Conservation (phyloP, 2,329 filamentous ascomycete genomes). For the Cladosporium phlei region DNA sequence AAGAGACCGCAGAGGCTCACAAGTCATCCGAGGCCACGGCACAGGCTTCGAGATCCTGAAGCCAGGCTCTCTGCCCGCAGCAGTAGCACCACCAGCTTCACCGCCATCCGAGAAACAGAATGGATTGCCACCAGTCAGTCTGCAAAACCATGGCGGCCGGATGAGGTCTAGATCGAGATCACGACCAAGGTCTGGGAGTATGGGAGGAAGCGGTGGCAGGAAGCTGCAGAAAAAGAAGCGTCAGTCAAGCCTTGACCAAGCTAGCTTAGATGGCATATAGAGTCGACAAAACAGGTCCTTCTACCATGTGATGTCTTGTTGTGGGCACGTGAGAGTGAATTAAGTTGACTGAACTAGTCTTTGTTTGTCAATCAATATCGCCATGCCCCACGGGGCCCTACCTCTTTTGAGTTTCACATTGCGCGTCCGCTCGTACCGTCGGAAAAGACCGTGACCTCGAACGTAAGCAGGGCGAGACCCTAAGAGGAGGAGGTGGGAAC, state of each 20-base stretch:
- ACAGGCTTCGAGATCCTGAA: conserved; percentile 34
- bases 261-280: not conserved
- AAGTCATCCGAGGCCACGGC: conserved; percentile 30
- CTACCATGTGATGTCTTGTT: too few relatives aligned
- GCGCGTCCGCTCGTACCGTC: too few relatives aligned
- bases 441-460: too few relatives aligned
- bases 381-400: too few relatives aligned
- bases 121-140: conserved; percentile 25
- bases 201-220: conserved; percentile 12
- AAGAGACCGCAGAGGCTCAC: conserved; percentile 16
- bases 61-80: conserved; percentile 28
- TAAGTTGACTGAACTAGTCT: too few relatives aligned
- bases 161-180: too few relatives aligned
- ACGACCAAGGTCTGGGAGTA: conserved; percentile 8
- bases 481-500: too few relatives aligned
- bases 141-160: conserved; percentile 27
- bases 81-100: conserved; percentile 11
- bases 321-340: too few relatives aligned
- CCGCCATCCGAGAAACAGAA: conserved; percentile 19
- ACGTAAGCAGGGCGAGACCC: too few relatives aligned
- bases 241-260: conserved; percentile 11
- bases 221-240: conserved; percentile 32
- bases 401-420: too few relatives aligned
- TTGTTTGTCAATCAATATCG: too few relatives aligned
- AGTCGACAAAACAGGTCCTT: too few relatives aligned